Evolutionary conservation across 495 filamentous ascomycete species (phyloP).

Genomic region (Aspergillus olivimuriae): DNA sequence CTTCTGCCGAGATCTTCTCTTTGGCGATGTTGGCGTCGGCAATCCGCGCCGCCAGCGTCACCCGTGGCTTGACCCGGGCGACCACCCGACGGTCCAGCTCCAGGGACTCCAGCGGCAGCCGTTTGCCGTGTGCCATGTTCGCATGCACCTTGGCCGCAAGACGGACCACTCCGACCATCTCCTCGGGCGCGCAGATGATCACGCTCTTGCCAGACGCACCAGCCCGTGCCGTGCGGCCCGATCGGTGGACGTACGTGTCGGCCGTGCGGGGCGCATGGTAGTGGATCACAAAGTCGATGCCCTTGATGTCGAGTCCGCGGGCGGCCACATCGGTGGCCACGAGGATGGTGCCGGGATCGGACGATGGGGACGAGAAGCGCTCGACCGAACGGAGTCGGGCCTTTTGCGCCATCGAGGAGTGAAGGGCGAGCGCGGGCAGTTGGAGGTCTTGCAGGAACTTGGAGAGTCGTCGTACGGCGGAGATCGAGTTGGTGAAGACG

Average conservation of each 20-base stretch:
- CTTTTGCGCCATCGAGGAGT: slow-evolving; percentile 94
- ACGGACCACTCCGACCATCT: slow-evolving; percentile 74
- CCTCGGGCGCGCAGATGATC: slow-evolving; percentile 84
- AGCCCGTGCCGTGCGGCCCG: slow-evolving; percentile 88
- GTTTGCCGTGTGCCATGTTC: slow-evolving; percentile 43
- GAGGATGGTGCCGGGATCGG: slow-evolving; percentile 60
- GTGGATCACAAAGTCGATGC: slow-evolving; percentile 80
- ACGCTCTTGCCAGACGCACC: slow-evolving; percentile 70
- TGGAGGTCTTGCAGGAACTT: slow-evolving; percentile 79
- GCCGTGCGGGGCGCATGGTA: slow-evolving; percentile 92
- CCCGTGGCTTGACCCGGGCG: slow-evolving; percentile 63
- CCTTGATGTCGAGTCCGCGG: slow-evolving; percentile 90
- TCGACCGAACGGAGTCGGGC: slow-evolving; percentile 91
- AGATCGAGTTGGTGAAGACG: slow-evolving; percentile 93
- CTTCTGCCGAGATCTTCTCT: slow-evolving; percentile 74
- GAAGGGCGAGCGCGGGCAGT: slow-evolving; percentile 70
- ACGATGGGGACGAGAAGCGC: slow-evolving; percentile 65
- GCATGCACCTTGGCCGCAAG: slow-evolving; percentile 84
- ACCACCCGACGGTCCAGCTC: slow-evolving; percentile 80
- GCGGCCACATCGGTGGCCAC: slow-evolving; percentile 95
- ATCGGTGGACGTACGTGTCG: slow-evolving; percentile 92
- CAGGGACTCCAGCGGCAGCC: slow-evolving; percentile 64
- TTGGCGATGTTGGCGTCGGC: slow-evolving; percentile 79
- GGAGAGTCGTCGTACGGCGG: slow-evolving; percentile 78
- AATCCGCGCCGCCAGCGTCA: slow-evolving; percentile 72